A percentile compares a stretch with the other conserved stretches of the same genome.
Conservation (phyloP, 2,329 filamentous ascomycete species). For the Colletotrichum lentis region DNA sequence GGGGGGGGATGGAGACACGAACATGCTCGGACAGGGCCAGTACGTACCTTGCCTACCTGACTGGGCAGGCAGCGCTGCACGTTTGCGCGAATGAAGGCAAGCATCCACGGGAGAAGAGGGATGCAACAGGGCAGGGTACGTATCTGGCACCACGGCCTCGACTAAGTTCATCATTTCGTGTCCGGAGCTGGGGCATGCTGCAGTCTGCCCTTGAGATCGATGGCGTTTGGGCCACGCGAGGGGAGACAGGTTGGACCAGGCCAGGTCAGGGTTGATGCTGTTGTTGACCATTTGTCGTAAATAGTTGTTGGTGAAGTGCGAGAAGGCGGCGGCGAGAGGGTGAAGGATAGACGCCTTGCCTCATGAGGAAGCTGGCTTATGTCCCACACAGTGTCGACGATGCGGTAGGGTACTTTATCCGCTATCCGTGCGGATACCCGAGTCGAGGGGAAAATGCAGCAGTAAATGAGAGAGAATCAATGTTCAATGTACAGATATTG, state of each 20-base stretch:
- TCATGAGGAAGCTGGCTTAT: slow-evolving; percentile 20
- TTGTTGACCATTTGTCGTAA: background rate
- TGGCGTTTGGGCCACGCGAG: slow-evolving; percentile 14
- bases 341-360: slow-evolving; percentile 9
- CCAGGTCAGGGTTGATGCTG: background rate
- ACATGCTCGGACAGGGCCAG: slow-evolving; percentile 21
- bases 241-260: background rate
- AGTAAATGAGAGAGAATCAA: slow-evolving; percentile 19
- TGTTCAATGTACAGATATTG: slow-evolving; percentile 25
- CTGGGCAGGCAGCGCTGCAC: slow-evolving; percentile 31
- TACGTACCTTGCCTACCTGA: slow-evolving; percentile 24
- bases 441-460: slow-evolving; percentile 25
- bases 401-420: slow-evolving; percentile 20
- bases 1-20: slow-evolving; percentile 25
- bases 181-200: background rate
- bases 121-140: background rate
- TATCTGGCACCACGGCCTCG: background rate
- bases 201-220: background rate
- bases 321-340: background rate
- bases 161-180: slow-evolving; percentile 6
- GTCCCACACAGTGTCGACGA: slow-evolving; percentile 20
- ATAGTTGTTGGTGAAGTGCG: background rate
- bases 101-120: slow-evolving; percentile 5
- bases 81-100: slow-evolving; percentile 22
- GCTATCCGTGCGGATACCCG: slow-evolving; percentile 25